These are phyloP conservation scores for Coleophoma eucalyptorum DNA, from an alignment of 2,329 filamentous ascomycete species.

Conservation along the genomic window DNA sequence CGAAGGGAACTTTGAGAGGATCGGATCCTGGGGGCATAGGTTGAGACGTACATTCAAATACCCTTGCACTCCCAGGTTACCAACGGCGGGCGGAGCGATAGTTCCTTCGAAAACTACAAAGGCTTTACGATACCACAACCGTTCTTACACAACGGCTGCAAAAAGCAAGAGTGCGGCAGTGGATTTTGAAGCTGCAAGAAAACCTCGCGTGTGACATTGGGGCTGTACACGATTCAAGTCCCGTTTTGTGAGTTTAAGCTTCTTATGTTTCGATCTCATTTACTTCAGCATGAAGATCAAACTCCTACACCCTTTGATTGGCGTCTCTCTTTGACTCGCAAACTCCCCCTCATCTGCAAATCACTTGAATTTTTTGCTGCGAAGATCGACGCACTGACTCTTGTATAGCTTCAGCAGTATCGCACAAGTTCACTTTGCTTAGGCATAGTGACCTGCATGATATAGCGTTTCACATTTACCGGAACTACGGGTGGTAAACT, in stretches of 20 bases:
- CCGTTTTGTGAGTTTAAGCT: neutral
- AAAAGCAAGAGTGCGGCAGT: neutral
- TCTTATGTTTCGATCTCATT: neutral
- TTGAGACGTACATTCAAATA: too few species aligned
- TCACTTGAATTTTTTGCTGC: constrained; percentile 7
- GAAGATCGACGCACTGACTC: constrained; percentile 19
- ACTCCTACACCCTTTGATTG: constrained; percentile 2
- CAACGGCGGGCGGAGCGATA: too few species aligned
- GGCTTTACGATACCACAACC: too few species aligned
- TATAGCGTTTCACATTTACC: constrained; percentile 22
- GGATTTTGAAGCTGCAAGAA: neutral
- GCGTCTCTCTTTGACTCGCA: constrained; percentile 5
- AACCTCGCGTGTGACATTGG: neutral
- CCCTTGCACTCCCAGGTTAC: too few species aligned
- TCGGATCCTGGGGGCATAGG: too few species aligned
- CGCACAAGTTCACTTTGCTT: constrained; percentile 11
- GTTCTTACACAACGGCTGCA: neutral
- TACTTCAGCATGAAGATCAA: neutral
- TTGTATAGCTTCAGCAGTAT: constrained; percentile 11
- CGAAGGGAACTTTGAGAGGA: too few species aligned
- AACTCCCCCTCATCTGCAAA: constrained; percentile 4
- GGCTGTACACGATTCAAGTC: too few species aligned
- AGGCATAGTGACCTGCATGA: constrained; percentile 21
- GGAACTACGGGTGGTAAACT: constrained; percentile 10
- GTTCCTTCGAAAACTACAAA: too few species aligned